Base-by-base conservation (phyloP, 2,329 filamentous ascomycete species). In the Xylaria digitata region DNA sequence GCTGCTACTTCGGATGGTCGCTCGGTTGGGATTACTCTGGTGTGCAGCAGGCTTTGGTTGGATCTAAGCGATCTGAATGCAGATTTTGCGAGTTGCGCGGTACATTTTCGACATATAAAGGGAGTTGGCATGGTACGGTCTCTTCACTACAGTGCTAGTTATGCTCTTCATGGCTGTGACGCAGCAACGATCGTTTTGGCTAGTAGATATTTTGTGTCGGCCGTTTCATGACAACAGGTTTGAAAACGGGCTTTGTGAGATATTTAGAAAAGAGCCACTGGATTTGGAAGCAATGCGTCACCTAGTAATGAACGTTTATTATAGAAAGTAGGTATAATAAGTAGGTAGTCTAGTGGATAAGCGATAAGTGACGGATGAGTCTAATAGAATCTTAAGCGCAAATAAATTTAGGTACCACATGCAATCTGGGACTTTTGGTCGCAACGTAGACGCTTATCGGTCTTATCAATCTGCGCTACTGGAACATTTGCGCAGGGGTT, bases 41-140 rank as follows among this genome's bases (percentile, higher is more conserved):
- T 61, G 40, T 72, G 19, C 49, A 50, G 50, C 46, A 19, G 30
- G 48, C 58, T 26, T 1, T 13, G 34, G 19, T 53, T 43, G 13
- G 32, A 7, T 15, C 19, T 34, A 21, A 26, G 4, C 8, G 34
- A 13, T 37, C 40, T 23, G 15, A 48, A 17, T 13, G 61, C 55
- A 40, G 60, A 57, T 32, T 66, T 65, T 37, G 70, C 50, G 59
- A 77, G 67, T 45, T 71, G 74, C 26, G 70, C 67, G 65, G 75
- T 63, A 60, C 75, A 78, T 71, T 69, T 72, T 66, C 70, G 73
- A 66, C 76, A 78, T 72, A 75, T 68, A 48, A 74, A 76, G 46
- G 75, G 67, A 55, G 62, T 70, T 64, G 72, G 63, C 76, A 78
- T 78, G 56, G 70, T 65, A 50, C 53, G 50, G 42, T 61, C 55